Conservation (phyloP, 306 rosid genomes). For the Mimosa bimucronata region DNA sequence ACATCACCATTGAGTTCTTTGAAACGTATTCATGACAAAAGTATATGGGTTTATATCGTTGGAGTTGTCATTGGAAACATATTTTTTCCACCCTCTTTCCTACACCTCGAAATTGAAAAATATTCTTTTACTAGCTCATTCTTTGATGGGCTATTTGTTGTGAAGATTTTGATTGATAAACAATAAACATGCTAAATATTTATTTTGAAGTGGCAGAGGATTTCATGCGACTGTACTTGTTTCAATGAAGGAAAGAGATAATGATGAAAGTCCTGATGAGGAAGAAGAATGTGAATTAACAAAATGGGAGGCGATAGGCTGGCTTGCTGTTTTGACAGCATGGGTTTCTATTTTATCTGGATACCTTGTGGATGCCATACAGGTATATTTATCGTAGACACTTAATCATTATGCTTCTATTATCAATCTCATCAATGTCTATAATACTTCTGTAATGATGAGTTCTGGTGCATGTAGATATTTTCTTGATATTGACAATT, state of each 20-base stretch:
- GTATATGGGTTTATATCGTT: not conserved
- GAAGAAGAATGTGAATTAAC: slow-evolving; percentile 68
- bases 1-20: slow-evolving; percentile 16
- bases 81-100: not conserved
- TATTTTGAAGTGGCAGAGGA: not conserved
- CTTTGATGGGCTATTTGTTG: not conserved
- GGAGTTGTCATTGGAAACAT: not conserved
- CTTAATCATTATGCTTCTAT: slow-evolving; percentile 27
- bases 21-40: not conserved
- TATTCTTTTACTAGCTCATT: not conserved
- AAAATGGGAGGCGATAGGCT: slow-evolving; percentile 76
- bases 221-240: slow-evolving; percentile 17
- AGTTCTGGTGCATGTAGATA: not conserved
- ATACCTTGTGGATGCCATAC: slow-evolving; percentile 82
- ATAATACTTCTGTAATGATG: slow-evolving; percentile 20
- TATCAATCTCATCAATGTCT: slow-evolving; percentile 13
- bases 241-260: slow-evolving; percentile 50
- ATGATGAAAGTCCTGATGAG: slow-evolving; percentile 49
- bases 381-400: slow-evolving; percentile 50
- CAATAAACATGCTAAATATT: not conserved
- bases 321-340: slow-evolving; percentile 86
- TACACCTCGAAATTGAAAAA: not conserved
- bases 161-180: not conserved
- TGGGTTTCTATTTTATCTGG: slow-evolving; percentile 88
- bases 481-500: not conserved